A percentile compares a stretch with the other conserved stretches of the same genome.
These are phyloP conservation scores for Dichotomocladium elegans DNA, from an alignment of 371 early-diverging fungal genomes.

Conservation along the genomic window DNA sequence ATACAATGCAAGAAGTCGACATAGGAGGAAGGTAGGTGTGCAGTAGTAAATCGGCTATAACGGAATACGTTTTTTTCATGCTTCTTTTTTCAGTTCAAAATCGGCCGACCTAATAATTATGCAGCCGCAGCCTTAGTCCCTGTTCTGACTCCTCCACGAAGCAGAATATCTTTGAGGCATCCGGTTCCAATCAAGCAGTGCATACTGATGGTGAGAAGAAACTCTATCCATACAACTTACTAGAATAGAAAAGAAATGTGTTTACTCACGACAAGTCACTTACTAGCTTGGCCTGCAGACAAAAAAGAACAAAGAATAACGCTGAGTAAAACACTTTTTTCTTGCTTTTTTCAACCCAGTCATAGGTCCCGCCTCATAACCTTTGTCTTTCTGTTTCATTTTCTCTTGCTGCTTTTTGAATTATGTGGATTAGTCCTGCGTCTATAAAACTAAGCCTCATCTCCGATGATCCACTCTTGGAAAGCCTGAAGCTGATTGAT, in stretches of 20 bases:
- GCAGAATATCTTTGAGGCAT: conserved; percentile 73
- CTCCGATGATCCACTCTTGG: too few relatives aligned
- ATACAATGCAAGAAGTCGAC: conserved; percentile 37
- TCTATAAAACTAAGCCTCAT: too few relatives aligned
- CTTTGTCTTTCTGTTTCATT: too few relatives aligned
- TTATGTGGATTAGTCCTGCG: too few relatives aligned
- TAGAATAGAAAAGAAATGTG: too few relatives aligned
- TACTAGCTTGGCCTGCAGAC: conserved; percentile 48
- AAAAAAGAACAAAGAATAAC: conserved; percentile 66
- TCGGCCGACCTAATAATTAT: conserved; percentile 36
- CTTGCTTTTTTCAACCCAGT: too few relatives aligned
- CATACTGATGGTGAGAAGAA: conserved; percentile 51
- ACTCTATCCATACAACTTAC: neutral
- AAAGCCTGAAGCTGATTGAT: too few relatives aligned
- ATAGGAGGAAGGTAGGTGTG: conserved; percentile 30
- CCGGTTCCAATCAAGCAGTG: conserved; percentile 67
- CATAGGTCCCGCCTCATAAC: too few relatives aligned
- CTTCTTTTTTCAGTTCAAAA: conserved; percentile 20
- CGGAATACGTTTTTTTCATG: neutral
- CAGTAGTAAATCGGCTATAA: neutral
- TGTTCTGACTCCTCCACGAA: conserved; percentile 49
- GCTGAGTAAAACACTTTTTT: conserved; percentile 58
- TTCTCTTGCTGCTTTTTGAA: too few relatives aligned
- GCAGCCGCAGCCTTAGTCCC: conserved; percentile 21
- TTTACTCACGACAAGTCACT: too few relatives aligned